Evolutionary conservation across 176 grass and related monocot genomes (phyloP).

Genomic region (Aegilops speltoides): DNA sequence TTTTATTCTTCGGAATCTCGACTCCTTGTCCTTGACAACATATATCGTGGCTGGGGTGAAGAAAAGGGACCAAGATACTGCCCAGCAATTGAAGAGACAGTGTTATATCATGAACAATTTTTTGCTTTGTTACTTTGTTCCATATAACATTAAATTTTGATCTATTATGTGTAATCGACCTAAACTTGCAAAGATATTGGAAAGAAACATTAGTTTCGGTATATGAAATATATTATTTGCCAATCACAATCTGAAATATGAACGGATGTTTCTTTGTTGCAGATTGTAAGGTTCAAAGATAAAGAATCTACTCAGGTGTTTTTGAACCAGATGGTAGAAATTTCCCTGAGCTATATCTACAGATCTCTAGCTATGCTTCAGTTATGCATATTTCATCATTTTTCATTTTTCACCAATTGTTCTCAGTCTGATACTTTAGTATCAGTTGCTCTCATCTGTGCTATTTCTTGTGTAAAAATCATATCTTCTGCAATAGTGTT

Average conservation of each 20-base stretch:
- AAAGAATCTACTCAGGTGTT: slow-evolving; percentile 93
- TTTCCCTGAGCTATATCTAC: slow-evolving; percentile 93
- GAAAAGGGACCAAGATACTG: neutral
- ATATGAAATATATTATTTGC: no score
- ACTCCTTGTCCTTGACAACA: no score
- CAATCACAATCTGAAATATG: no score
- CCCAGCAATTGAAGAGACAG: no score
- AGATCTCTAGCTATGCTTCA: slow-evolving; percentile 43
- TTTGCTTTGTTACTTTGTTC: no score
- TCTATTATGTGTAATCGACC: no score
- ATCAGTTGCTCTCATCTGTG: neutral
- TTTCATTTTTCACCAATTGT: slow-evolving; percentile 24
- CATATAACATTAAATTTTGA: no score
- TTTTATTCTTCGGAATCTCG: no score
- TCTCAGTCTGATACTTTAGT: slow-evolving; percentile 3
- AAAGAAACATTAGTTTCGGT: no score
- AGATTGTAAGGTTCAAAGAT: slow-evolving; percentile 34
- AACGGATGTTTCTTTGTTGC: no score
- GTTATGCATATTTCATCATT: neutral
- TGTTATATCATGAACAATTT: no score
- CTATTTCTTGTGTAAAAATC: neutral
- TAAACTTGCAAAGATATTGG: no score
- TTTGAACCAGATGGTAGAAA: slow-evolving; percentile 89
- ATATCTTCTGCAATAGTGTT: neutral
- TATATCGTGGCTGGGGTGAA: slow-evolving; percentile 89